Evolutionary conservation across 306 rosid species (phyloP).

Genomic region (Cucurbita moschata): DNA sequence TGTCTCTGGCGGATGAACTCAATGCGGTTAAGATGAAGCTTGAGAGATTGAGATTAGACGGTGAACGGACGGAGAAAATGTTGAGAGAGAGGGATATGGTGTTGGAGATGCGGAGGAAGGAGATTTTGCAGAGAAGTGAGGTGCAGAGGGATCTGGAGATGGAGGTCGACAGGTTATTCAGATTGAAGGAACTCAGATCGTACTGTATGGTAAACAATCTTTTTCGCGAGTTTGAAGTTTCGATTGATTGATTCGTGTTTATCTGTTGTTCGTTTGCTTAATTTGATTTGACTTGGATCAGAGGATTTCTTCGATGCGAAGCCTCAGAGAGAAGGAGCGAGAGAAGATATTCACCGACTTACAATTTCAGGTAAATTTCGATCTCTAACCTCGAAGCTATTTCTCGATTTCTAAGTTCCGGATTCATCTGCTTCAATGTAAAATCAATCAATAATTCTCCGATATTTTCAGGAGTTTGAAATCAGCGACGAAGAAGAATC

Average conservation of each 20-base stretch:
- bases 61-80: constrained; percentile 49
- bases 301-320: constrained; percentile 70
- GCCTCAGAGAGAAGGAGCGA: constrained; percentile 60
- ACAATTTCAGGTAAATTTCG: constrained; percentile 20
- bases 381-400: background rate
- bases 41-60: constrained; percentile 47
- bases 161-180: constrained; percentile 67
- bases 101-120: constrained; percentile 43
- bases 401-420: background rate
- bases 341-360: constrained; percentile 28
- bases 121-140: constrained; percentile 44
- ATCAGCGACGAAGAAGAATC: constrained; percentile 33
- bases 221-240: background rate
- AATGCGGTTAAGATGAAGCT: constrained; percentile 55
- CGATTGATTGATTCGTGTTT: background rate
- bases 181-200: constrained; percentile 64
- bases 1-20: constrained; percentile 79
- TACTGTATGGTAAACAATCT: constrained; percentile 37
- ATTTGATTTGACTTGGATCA: constrained; percentile 10
- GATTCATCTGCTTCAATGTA: background rate
- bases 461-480: constrained; percentile 20
- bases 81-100: constrained; percentile 38
- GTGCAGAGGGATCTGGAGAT: constrained; percentile 66
- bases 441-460: background rate
- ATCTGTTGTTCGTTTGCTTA: background rate